phyloP scores from a whole-genome alignment of 1,284 basidiomycete species.

The Austropuccinia psidii region DNA sequence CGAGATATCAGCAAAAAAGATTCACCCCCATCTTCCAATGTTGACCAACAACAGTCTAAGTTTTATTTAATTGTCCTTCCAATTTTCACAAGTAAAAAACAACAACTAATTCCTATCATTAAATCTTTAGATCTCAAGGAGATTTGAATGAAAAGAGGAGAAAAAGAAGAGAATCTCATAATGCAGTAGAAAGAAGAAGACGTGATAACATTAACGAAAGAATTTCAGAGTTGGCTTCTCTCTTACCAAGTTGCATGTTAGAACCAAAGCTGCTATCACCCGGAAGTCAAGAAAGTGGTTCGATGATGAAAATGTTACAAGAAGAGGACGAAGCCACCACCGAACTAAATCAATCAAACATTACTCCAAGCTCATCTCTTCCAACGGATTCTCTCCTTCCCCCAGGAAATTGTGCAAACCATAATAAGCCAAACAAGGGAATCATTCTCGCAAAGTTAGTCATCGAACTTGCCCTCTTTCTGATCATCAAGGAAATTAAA shows the following conservation, averaged over 20 bases:
- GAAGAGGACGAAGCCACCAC: constrained; percentile 41
- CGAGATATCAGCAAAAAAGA: too few species aligned
- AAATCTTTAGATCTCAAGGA: neutral
- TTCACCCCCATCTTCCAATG: neutral
- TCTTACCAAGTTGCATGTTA: constrained; percentile 63
- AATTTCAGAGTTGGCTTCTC: constrained; percentile 74
- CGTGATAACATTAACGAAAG: constrained; percentile 91
- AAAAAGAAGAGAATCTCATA: constrained; percentile 72
- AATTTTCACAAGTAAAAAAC: neutral
- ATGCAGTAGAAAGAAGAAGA: constrained; percentile 76
- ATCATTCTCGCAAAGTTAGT: constrained; percentile 41
- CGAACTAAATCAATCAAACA: constrained; percentile 42
- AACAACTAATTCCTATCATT: neutral
- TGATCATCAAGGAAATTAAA: neutral
- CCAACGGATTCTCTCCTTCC: constrained; percentile 32
- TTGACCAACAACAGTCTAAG: neutral
- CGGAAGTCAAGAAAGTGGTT: constrained; percentile 41
- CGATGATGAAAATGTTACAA: constrained; percentile 43
- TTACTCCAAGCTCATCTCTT: constrained; percentile 43
- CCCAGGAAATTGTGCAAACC: neutral
- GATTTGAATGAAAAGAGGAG: constrained; percentile 67
- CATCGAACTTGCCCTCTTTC: neutral
- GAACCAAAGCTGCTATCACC: constrained; percentile 27
- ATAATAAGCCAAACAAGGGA: constrained; percentile 46
- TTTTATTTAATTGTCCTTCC: neutral